Base-by-base conservation (phyloP, 2,329 filamentous ascomycete species). In the Colletotrichum paranaense region DNA sequence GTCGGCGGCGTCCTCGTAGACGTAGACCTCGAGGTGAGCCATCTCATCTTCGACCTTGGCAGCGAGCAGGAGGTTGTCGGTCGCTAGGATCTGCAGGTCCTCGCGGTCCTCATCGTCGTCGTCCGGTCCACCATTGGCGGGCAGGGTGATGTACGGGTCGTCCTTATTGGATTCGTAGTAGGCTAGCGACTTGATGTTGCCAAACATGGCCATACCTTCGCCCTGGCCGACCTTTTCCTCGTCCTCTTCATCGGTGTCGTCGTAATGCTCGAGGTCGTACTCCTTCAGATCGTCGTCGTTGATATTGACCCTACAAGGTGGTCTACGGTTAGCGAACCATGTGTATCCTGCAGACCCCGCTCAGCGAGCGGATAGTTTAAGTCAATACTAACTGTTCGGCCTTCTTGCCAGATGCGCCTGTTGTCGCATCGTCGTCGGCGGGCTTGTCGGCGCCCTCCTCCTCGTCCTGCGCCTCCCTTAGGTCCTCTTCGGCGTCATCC, bases 41-140 rank as follows among this genome's bases (percentile, higher is more conserved):
- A 99, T 92, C 81, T 99, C 97, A 78, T 99, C 97, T 84, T 99
- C 97, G 64, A 98, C 93, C 85, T 98, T 96, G 76, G 95, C 95
- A 12, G 96, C 94, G 60, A 99, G 87, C 42, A 99, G 89, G 73
- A 99, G 87, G 82, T 98, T 99, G 84, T 99, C 97, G 19, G 94
- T 97, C 3, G 94, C 92, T 76, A 98, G 84, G 76, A 99, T 94
- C 84, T 99, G 95, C 68, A 99, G 88, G 78, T 99, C 96, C 84
- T 98, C 94, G 71, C 95, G 90, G 77, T 98, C 97, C 68, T 97
- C 94, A 38, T 97, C 93, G 22, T 95, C 93, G n/a, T 93, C 91
- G 49, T 93, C 90, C 57, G 90, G 91, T 52, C 90, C 88, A 67
- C 88, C 87, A 67, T 86, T 88, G 76, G 92, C 91, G 73, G 94